These are phyloP conservation scores for Alternaria sp. DNA, from an alignment of 2,329 filamentous ascomycete genomes.

Conservation along the genomic window DNA sequence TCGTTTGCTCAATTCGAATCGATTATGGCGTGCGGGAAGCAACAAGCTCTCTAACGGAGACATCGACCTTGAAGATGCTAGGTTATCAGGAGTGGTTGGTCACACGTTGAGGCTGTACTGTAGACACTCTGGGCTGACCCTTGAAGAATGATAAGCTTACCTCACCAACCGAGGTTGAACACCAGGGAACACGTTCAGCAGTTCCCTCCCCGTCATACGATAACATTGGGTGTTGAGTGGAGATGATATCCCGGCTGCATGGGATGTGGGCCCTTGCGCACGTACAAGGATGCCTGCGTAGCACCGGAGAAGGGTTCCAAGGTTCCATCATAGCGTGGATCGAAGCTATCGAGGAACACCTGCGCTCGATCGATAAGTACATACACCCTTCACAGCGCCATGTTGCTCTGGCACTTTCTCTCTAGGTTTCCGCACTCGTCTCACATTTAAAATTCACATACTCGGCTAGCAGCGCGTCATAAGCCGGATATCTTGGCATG, in stretches of 20 bases:
- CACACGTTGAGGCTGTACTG: neutral
- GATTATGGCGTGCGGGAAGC: neutral
- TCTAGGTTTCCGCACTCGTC: neutral
- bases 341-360: neutral
- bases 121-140: neutral
- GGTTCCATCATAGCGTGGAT: neutral
- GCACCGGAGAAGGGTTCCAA: neutral
- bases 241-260: neutral
- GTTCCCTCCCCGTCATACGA: neutral
- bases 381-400: slow-evolving; percentile 4
- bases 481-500: neutral
- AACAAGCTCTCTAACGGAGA: neutral
- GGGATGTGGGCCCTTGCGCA: neutral
- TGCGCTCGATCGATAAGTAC: neutral
- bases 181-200: neutral
- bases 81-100: neutral
- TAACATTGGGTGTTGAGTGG: neutral
- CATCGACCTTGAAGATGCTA: neutral
- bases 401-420: slow-evolving; percentile 7
- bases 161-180: neutral
- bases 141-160: neutral
- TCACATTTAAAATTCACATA: neutral
- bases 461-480: slow-evolving; percentile 6
- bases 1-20: neutral
- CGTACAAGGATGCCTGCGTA: neutral